These are phyloP conservation scores for Diddensiella santjacobensis DNA, from an alignment of 805 yeast species.

Conservation along the genomic window DNA sequence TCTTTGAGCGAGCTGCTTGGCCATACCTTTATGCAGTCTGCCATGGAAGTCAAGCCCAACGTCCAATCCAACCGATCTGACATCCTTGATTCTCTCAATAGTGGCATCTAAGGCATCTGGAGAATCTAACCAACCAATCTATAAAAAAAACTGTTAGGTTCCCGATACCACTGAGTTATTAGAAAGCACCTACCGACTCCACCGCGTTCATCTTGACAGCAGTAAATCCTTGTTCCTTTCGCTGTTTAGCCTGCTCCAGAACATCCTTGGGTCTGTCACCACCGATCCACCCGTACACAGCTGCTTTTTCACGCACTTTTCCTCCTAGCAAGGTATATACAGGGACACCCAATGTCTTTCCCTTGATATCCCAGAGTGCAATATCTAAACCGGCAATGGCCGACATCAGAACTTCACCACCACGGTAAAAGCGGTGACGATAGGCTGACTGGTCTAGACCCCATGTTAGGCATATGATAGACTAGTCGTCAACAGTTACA, in stretches of 20 bases:
- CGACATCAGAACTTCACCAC: slow-evolving; percentile 33
- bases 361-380: slow-evolving; percentile 35
- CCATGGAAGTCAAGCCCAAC: slow-evolving; percentile 34
- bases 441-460: slow-evolving; percentile 24
- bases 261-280: slow-evolving; percentile 28
- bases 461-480: neutral
- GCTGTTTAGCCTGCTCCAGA: slow-evolving; percentile 26
- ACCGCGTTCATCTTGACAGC: slow-evolving; percentile 35
- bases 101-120: slow-evolving; percentile 28
- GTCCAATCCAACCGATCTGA: slow-evolving; percentile 28
- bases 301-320: slow-evolving; percentile 29
- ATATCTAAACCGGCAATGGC: slow-evolving; percentile 34
- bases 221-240: slow-evolving; percentile 32
- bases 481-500: neutral
- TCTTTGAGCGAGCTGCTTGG: slow-evolving; percentile 28
- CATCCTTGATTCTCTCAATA: slow-evolving; percentile 27
- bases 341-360: slow-evolving; percentile 32
- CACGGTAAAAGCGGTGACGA: slow-evolving; percentile 33
- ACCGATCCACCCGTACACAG: slow-evolving; percentile 35
- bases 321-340: slow-evolving; percentile 32
- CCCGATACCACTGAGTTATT: neutral
- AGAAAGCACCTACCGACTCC: slow-evolving; percentile 16
- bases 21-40: slow-evolving; percentile 31
- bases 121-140: slow-evolving; percentile 29
- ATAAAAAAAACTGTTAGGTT: neutral